These are phyloP conservation scores for Umbelopsis vinacea DNA, from an alignment of 192 early-diverging fungal species.

Conservation along the genomic window DNA sequence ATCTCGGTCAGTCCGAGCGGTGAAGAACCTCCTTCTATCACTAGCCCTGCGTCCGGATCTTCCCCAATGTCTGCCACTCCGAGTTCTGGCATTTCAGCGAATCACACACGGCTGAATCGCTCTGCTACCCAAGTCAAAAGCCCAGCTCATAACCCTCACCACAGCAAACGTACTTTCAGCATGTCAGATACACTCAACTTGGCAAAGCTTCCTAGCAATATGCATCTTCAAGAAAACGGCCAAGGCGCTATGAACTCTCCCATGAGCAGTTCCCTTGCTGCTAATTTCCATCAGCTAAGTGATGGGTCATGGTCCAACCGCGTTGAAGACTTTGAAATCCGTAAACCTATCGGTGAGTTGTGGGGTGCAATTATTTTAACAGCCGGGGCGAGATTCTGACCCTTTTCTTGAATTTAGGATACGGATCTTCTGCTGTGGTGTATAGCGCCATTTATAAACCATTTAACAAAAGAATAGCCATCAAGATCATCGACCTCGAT, in stretches of 20 bases:
- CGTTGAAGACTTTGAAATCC: constrained; percentile 39
- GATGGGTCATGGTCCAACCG: constrained; percentile 17
- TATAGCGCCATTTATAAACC: constrained; percentile 81
- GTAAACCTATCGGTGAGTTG: constrained; percentile 34
- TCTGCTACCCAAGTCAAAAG: constrained; percentile 10
- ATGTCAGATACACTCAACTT: constrained; percentile 12
- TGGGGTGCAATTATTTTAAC: neutral
- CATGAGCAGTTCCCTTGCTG: neutral
- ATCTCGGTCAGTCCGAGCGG: constrained; percentile 11
- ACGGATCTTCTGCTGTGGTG: constrained; percentile 86
- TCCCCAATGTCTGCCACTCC: neutral
- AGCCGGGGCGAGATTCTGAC: neutral
- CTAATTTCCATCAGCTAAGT: constrained; percentile 4
- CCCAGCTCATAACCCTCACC: neutral
- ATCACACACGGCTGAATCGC: neutral
- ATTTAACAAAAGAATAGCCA: constrained; percentile 67
- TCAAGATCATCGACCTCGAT: constrained; percentile 90
- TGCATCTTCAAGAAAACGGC: constrained; percentile 13
- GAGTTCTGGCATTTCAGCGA: neutral
- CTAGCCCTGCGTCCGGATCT: neutral
- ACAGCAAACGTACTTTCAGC: constrained; percentile 21
- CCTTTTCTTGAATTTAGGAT: constrained; percentile 52
- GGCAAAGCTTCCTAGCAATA: constrained; percentile 4
- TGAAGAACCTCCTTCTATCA: neutral
- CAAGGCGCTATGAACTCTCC: constrained; percentile 8